Conservation (phyloP, 2,329 filamentous ascomycete species). For the Ceratocystis cubensis region DNA sequence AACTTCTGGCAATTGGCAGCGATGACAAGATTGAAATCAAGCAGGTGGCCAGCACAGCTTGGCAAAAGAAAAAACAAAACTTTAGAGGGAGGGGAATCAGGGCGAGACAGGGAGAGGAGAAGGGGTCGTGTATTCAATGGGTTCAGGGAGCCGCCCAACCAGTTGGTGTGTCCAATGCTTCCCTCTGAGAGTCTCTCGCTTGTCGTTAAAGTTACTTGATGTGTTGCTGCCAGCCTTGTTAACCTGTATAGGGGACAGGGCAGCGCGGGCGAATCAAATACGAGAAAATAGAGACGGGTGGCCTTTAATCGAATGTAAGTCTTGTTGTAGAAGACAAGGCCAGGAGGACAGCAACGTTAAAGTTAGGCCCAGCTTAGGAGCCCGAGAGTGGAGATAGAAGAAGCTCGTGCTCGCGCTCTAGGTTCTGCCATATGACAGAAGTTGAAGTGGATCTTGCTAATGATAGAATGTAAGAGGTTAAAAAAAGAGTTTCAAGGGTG, state of each 20-base stretch:
- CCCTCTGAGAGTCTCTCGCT: too few relatives aligned
- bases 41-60: neutral
- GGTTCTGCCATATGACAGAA: constrained; percentile 10
- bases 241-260: too few relatives aligned
- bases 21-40: neutral
- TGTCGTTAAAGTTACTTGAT: too few relatives aligned
- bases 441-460: neutral
- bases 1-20: neutral
- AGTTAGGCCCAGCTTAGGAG: neutral
- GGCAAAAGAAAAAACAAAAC: neutral
- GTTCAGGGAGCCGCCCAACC: neutral
- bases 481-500: neutral
- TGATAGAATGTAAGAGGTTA: neutral
- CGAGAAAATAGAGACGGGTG: too few relatives aligned
- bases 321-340: neutral
- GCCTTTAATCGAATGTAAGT: too few relatives aligned
- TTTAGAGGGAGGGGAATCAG: neutral
- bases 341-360: neutral
- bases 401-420: neutral
- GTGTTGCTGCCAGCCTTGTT: too few relatives aligned
- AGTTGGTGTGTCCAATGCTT: neutral
- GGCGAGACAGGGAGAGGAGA: neutral
- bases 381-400: neutral
- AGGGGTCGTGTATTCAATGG: neutral
- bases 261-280: too few relatives aligned